Conservation (phyloP, 2,329 filamentous ascomycete genomes). For the Pseudogymnoascus sp. region DNA sequence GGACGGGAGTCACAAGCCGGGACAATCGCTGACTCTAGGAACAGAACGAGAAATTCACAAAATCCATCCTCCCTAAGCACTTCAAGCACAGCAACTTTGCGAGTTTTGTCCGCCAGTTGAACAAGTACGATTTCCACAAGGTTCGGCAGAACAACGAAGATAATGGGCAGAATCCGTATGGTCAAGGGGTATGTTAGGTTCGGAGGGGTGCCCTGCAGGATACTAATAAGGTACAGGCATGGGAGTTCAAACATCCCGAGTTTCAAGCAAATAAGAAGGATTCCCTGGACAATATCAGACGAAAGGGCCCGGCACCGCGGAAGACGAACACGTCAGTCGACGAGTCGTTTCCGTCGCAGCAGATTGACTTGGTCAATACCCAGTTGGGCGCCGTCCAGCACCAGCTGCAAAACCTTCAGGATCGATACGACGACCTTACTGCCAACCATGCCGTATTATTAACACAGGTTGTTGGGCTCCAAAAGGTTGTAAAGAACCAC, state of each 20-base stretch:
- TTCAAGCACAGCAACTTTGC: constrained; percentile 99
- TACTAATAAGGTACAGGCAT: constrained; percentile 47
- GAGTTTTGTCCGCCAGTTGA: constrained; percentile 89
- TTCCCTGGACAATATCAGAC: constrained; percentile 88
- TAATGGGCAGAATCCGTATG: constrained; percentile 71
- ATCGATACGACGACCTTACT: constrained; percentile 70
- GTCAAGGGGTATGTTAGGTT: constrained; percentile 55
- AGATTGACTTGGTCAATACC: constrained; percentile 81
- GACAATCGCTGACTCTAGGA: constrained; percentile 17
- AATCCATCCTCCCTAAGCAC: constrained; percentile 91
- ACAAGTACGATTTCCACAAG: constrained; percentile 99
- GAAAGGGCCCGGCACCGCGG: constrained; percentile 86
- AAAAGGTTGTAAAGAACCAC: constrained; percentile 58
- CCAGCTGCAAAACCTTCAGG: constrained; percentile 80
- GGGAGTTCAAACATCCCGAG: constrained; percentile 96
- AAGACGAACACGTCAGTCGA: constrained; percentile 63
- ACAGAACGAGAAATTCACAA: constrained; percentile 96
- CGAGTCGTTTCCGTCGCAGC: constrained; percentile 70
- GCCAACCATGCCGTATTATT: constrained; percentile 54
- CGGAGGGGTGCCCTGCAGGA: neutral
- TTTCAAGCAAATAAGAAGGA: constrained; percentile 95
- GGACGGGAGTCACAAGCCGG: neutral
- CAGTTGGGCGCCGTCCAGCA: constrained; percentile 85
- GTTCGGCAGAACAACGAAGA: constrained; percentile 87
- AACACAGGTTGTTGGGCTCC: constrained; percentile 51